These are phyloP conservation scores for Theileria equi DNA, from an alignment of 169 alveolate species.

Conservation along the genomic window DNA sequence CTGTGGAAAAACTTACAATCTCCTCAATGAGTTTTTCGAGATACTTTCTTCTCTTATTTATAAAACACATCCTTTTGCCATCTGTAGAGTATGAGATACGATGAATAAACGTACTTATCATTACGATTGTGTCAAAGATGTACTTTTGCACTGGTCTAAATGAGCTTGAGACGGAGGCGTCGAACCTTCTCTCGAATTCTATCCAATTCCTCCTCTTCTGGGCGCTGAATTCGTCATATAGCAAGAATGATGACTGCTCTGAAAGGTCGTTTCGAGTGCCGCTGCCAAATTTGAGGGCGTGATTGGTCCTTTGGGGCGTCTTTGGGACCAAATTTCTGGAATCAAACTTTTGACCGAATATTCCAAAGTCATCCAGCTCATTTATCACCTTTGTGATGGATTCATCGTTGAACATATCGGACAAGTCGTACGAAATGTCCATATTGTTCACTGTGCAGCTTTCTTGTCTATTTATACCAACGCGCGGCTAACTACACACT, in stretches of 20 bases:
- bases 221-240: background rate
- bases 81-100: background rate
- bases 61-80: background rate
- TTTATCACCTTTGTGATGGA: conserved; percentile 13
- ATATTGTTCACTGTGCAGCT: background rate
- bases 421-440: conserved; percentile 18
- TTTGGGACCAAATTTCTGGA: background rate
- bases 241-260: background rate
- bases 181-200: conserved; percentile 1
- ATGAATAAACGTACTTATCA: background rate
- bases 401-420: conserved; percentile 20
- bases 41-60: conserved; percentile 1
- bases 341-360: background rate
- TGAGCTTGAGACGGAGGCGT: background rate
- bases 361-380: conserved; percentile 1
- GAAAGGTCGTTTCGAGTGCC: background rate
- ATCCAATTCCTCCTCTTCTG: background rate
- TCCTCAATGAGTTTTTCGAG: background rate
- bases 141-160: conserved; percentile 7
- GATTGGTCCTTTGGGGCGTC: background rate
- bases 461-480: too few relatives aligned
- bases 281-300: background rate
- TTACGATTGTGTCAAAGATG: background rate
- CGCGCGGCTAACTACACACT: too few relatives aligned
- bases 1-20: background rate